Conservation (phyloP, 192 early-diverging fungal species). For the Ambispora gerdemannii region DNA sequence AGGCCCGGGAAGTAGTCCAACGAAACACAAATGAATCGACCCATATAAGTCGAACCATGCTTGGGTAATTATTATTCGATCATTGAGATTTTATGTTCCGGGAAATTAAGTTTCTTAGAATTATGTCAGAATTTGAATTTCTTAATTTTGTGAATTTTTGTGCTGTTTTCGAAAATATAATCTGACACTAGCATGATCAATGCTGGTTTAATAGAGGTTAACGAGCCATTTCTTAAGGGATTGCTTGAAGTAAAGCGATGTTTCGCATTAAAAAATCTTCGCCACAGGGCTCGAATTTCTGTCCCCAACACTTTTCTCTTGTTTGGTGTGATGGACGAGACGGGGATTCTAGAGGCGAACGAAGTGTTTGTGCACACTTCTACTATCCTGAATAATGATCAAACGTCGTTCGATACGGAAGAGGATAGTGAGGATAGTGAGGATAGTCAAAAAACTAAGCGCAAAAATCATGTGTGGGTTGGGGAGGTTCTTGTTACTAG, state of each 20-base stretch:
- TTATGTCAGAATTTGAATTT: not conserved
- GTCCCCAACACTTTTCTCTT: slow-evolving; percentile 49
- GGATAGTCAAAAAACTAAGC: not conserved
- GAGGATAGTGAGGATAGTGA: not conserved
- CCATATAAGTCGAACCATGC: slow-evolving; percentile 1
- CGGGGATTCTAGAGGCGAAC: slow-evolving; percentile 35
- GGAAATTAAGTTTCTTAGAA: not conserved
- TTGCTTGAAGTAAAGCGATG: slow-evolving; percentile 44
- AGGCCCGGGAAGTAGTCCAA: not conserved
- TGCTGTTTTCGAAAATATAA: not conserved
- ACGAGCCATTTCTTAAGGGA: slow-evolving; percentile 46
- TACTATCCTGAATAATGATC: not conserved
- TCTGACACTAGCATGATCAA: too few species aligned
- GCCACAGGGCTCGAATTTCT: slow-evolving; percentile 52
- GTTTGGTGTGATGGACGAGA: slow-evolving; percentile 56
- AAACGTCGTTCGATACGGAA: not conserved
- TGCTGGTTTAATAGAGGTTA: slow-evolving; percentile 38
- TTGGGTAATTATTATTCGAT: slow-evolving; percentile 20
- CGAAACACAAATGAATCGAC: not conserved
- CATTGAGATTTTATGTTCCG: not conserved
- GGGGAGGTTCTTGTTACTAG: slow-evolving; percentile 46
- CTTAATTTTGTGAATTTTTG: not conserved
- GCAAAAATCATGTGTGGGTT: slow-evolving; percentile 31
- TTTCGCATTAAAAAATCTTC: slow-evolving; percentile 43
- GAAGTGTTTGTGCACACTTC: slow-evolving; percentile 54